phyloP scores from a whole-genome alignment of 1,139 yeast species.

The Yamadazyma sp. region DNA sequence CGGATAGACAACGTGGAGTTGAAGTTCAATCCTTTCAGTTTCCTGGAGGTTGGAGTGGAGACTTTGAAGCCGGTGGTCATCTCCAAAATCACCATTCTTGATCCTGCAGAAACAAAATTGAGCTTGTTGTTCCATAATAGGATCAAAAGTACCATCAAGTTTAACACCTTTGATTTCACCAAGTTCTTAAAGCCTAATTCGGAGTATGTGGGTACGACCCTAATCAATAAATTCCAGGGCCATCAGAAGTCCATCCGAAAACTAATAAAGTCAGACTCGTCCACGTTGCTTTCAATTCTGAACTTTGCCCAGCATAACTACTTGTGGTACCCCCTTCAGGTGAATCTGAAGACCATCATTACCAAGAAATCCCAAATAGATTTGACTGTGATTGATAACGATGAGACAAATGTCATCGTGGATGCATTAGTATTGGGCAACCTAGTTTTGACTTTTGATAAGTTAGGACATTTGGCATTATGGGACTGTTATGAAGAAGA shows the following conservation, averaged over 20 bases:
- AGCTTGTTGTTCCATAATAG: slow-evolving; percentile 39
- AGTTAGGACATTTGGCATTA: slow-evolving; percentile 53
- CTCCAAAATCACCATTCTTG: slow-evolving; percentile 21
- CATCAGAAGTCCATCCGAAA: slow-evolving; percentile 77
- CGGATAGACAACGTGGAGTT: slow-evolving; percentile 14
- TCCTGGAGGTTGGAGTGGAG: slow-evolving; percentile 15
- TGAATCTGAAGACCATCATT: slow-evolving; percentile 25
- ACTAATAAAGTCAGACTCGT: slow-evolving; percentile 46
- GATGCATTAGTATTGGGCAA: slow-evolving; percentile 38
- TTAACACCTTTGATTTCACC: slow-evolving; percentile 22
- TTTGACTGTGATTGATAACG: slow-evolving; percentile 9
- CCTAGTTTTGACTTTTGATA: slow-evolving; percentile 50
- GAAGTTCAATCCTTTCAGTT: slow-evolving; percentile 10
- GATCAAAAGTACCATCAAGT: slow-evolving; percentile 35
- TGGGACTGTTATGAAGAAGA: slow-evolving; percentile 60
- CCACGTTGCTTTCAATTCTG: slow-evolving; percentile 35
- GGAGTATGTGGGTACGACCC: slow-evolving; percentile 15
- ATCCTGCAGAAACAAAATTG: slow-evolving; percentile 12
- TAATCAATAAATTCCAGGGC: slow-evolving; percentile 67
- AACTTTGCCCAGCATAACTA: slow-evolving; percentile 55
- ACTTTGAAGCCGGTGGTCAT: slow-evolving; percentile 25
- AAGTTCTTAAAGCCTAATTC: slow-evolving; percentile 10
- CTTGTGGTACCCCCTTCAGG: slow-evolving; percentile 59
- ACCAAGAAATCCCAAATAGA: slow-evolving; percentile 39
- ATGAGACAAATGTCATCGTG: slow-evolving; percentile 21